These are phyloP conservation scores for Xylaria curta DNA, from an alignment of 495 filamentous ascomycete genomes.

Conservation along the genomic window DNA sequence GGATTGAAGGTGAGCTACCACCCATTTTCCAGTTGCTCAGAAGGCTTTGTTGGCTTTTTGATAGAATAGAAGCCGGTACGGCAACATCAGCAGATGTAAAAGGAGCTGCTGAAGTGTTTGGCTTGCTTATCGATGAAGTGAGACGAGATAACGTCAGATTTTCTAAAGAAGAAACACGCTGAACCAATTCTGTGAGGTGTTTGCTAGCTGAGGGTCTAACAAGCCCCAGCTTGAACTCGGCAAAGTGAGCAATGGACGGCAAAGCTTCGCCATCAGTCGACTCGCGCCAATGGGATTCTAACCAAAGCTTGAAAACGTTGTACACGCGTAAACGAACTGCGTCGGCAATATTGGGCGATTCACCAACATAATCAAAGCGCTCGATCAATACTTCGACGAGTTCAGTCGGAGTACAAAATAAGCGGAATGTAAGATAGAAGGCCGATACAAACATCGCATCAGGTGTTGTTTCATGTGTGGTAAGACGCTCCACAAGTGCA, in stretches of 20 bases:
- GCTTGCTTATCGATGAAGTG: conserved; percentile 88
- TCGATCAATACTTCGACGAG: conserved; percentile 84
- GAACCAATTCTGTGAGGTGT: conserved; percentile 76
- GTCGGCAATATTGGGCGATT: conserved; percentile 71
- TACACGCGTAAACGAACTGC: conserved; percentile 91
- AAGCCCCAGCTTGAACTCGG: conserved; percentile 69
- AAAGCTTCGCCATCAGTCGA: conserved; percentile 78
- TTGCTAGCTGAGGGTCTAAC: conserved; percentile 78
- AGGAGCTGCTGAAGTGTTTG: conserved; percentile 71
- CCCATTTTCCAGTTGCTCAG: conserved; percentile 78
- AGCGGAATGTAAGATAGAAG: conserved; percentile 96
- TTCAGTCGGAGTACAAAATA: conserved; percentile 83
- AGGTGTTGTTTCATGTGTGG: conserved; percentile 90
- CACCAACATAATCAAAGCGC: conserved; percentile 89
- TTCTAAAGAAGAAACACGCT: conserved; percentile 79
- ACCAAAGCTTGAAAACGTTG: conserved; percentile 96
- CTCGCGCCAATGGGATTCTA: conserved; percentile 94
- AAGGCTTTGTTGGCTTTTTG: conserved; percentile 75
- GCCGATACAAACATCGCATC: conserved; percentile 92
- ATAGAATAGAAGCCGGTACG: conserved; percentile 70
- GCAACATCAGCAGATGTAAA: conserved; percentile 74
- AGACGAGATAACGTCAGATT: conserved; percentile 84
- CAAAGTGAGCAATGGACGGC: conserved; percentile 77
- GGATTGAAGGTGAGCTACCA: conserved; percentile 71
- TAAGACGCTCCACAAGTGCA: conserved; percentile 91